Base-by-base conservation (phyloP, 345 rosid species). In the Arabidopsis arenosa region DNA sequence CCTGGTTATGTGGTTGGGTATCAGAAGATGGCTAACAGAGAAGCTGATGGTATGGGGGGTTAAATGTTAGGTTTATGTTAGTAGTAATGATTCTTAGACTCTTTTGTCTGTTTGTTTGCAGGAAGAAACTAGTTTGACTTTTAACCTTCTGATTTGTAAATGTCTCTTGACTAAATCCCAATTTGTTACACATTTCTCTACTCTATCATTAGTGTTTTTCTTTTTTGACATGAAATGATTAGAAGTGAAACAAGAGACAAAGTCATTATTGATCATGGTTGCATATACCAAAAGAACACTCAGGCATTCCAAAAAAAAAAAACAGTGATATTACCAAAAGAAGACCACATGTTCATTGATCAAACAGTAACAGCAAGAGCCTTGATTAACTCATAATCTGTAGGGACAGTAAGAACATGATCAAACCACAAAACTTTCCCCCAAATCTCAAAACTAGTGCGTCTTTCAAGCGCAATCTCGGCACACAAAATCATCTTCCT, bases 1-100 rank as follows among this genome's bases (percentile, higher is more conserved):
- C 89, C 87, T 0, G 44, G 68, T 37, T 86, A 85, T 43, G 60
- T 85, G 33, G 82, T 82, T 14, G 86, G 86, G 2, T 83, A 73
- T 28, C 40, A 76, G 37, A 76, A 68, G 64, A 62, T 62, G 41
- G 51, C 64, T n/a, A 52, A 75, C 47, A 68, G 59, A 73, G 81
- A 74, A 4, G 62, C 81, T 28, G 66, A 75, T 59, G 37, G 64
- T 21, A 8, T 5, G 14, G 15, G 15, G 67, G 30, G 45, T 60
- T 41, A 12, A 64, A n/a, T 63, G 60, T 55, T 70, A 69, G 75
- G 58, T 52, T 52, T 43, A 30, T 69, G 57, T 53, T 7, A 53
- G 65, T 7, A 53, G 65, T 11, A 39, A 49, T 58, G 32, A 36
- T 13, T 13, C 51, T 52, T 60, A 39, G 9, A 52, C 36, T 48